Percentiles rank a stretch among this genome's conserved stretches.
Conservation (phyloP, 768 basidiomycete genomes). For the Gyrodon lividus region DNA sequence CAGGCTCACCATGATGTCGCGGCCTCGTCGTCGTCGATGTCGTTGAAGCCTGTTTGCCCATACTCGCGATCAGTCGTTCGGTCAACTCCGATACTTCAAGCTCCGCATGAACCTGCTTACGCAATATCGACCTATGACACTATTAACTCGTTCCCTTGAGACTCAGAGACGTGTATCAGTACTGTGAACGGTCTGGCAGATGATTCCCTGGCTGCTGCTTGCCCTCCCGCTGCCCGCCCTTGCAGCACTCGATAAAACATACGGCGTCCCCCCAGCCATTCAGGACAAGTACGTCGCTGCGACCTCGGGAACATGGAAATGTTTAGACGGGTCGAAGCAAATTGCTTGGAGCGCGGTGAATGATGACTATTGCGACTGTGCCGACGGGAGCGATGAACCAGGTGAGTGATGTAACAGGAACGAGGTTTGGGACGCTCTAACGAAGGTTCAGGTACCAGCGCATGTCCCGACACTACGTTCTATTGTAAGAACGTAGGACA, state of each 20-base stretch:
- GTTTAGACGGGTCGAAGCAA: constrained; percentile 75
- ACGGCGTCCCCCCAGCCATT: constrained; percentile 58
- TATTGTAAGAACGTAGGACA: constrained; percentile 89
- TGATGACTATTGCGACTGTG: constrained; percentile 94
- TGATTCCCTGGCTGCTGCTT: constrained; percentile 52
- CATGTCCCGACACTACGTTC: constrained; percentile 74
- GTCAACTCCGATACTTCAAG: constrained; percentile 17
- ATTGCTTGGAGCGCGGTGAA: constrained; percentile 84
- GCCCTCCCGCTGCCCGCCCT: constrained; percentile 40
- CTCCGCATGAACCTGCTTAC: constrained; percentile 27
- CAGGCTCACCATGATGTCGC: constrained; percentile 29
- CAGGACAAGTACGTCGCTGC: constrained; percentile 53
- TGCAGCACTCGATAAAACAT: constrained; percentile 46
- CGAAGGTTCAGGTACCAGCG: constrained; percentile 65
- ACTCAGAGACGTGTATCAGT: background rate
- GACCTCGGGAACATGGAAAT: constrained; percentile 63
- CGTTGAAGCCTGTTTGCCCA: constrained; percentile 3
- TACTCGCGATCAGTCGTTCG: constrained; percentile 2
- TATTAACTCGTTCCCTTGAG: background rate
- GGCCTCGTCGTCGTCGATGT: constrained; percentile 31
- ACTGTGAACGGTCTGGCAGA: constrained; percentile 16
- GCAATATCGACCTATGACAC: constrained; percentile 16
- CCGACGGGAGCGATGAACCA: constrained; percentile 94
- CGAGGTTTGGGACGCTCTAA: constrained; percentile 10
- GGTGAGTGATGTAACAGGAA: constrained; percentile 42